A percentile compares a stretch with the other conserved stretches of the same genome.
Evolutionary conservation across 176 grass and related monocot species (phyloP).

Genomic region (Cenchrus fungigraminus): DNA sequence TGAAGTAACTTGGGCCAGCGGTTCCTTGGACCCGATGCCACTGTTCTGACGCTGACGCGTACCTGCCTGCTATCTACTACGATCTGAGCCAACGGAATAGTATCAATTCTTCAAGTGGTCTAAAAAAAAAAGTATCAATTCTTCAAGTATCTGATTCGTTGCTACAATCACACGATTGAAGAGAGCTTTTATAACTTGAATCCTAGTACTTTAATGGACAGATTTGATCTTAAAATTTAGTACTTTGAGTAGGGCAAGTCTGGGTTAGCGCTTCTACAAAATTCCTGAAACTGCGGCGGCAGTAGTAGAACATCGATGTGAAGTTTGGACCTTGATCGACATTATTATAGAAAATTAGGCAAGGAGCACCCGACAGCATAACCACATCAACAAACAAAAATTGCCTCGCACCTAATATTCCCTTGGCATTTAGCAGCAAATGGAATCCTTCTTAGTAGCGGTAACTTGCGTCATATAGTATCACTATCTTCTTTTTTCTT

Average conservation of each 20-base stretch:
- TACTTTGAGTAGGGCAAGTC: neutral
- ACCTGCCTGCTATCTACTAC: constrained; percentile 13
- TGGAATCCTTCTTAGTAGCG: neutral
- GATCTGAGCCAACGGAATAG: neutral
- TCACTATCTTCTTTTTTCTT: neutral
- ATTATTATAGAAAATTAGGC: neutral
- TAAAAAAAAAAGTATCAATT: neutral
- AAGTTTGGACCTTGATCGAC: neutral
- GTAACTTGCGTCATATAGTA: neutral
- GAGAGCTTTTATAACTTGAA: too few species aligned
- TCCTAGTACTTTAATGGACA: too few species aligned
- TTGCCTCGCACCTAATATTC: constrained; percentile 13
- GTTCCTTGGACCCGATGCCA: constrained; percentile 36
- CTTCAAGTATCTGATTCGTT: neutral
- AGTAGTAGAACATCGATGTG: neutral
- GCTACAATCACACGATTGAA: neutral
- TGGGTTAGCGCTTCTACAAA: neutral
- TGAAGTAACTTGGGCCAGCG: constrained; percentile 27
- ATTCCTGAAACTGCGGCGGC: neutral
- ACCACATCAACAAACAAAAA: neutral
- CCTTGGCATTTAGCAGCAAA: neutral
- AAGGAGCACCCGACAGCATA: neutral
- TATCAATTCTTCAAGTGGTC: neutral
- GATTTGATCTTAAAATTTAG: too few species aligned
- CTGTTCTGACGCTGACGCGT: constrained; percentile 12